Base-by-base conservation (phyloP, 352 stramenopile genomes). In the Phytophthora foliorum region DNA sequence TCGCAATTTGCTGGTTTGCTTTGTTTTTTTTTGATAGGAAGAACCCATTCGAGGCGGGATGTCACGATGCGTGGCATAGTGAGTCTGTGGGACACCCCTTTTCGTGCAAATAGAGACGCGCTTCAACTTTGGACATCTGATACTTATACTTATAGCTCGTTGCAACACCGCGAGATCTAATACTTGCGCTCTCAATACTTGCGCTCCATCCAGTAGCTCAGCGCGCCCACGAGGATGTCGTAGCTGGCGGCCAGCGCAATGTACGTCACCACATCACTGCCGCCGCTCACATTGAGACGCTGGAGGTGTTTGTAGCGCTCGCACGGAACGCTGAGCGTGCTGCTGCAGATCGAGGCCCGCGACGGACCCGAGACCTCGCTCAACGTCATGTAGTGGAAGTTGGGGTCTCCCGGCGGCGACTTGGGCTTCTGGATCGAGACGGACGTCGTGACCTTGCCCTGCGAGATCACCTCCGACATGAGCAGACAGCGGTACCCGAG, bases 401-500 rank as follows among this genome's bases (percentile, higher is more conserved):
- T 69, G 21, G 75, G 65, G 58, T 90, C 79, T 7, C 76, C 80
- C 32, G 79, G 71, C 36, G 84, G 77, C 4, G 76, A 78, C 27
- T 70, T 68, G 10, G 85, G 81, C 58, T 85, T 77, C 68, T 91
- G 75, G 38, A 95, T 89, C 25, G 75, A 77, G 42, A 95, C 81
- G 17, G 84, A 81, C 38, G 84, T 95, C 44, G 86, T 92, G 55
- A 92, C 82, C 45, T 91, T 91, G 31, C 88, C 88, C 27, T 86
- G 83, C 32, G 84, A 92, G 52, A 95, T 91, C 6, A 95, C 77
- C 64, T 95, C 88, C 44, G 82, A 89, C 76, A 92, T 90, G 51
- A 95, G 81, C 53, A 93, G 52, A 58, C 84, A 93, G 32, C 84
- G 79, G 65, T 93, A 94, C 9, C 77, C 76, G 39, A 72, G 61